Base-by-base conservation (phyloP, 1,284 basidiomycete species). In the Xerocomus nothofagi region DNA sequence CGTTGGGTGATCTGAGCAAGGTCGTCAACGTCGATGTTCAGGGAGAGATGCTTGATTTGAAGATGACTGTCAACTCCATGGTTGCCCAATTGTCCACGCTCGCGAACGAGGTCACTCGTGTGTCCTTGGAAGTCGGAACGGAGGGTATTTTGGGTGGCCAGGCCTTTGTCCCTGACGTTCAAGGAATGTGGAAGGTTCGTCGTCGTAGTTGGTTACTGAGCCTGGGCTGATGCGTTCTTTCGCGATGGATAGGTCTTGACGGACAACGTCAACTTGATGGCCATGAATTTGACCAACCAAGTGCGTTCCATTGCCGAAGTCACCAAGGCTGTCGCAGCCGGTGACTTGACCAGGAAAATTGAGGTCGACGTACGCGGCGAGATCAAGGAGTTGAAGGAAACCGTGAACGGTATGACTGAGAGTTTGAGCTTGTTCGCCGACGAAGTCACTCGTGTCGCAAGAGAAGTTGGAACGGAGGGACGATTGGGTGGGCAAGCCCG, bases 131-230 rank as follows among this genome's bases (percentile, higher is more conserved):
- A 69, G 94, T 98, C 58, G 94, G 94, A 46, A 96, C 91, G 27
- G 92, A 98, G 68, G 95, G 95, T 65, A 96, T 93, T 57, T 79
- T 99, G 61, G 97, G 97, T 56, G 96, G 96, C 2, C 96, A 98
- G 66, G 93, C 93, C 1, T 79, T 76, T 51, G 93, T 95, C 0
- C 87, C 88, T 12, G 91, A 88, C 47, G 91, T 93, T 2, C 86
- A 93, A 63, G 93, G 92, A 31, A 91, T 91, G 73, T 94, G 92
- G 93, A 92, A 92, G 81, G 88, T 86, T 47, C 14, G 68, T 64
- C 24, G 6, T 24, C 3, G 15, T 31, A n/a, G 1, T 44, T 29
- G 7, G 23, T 10, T 32, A 27, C n/a, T 11, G 18, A 17, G 18
- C 39, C 9, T n/a, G 3, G 12, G 21, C 15, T 65, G 44, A 56